Conservation (phyloP, 495 filamentous ascomycete genomes). For the Trichoderma asperelloides region DNA sequence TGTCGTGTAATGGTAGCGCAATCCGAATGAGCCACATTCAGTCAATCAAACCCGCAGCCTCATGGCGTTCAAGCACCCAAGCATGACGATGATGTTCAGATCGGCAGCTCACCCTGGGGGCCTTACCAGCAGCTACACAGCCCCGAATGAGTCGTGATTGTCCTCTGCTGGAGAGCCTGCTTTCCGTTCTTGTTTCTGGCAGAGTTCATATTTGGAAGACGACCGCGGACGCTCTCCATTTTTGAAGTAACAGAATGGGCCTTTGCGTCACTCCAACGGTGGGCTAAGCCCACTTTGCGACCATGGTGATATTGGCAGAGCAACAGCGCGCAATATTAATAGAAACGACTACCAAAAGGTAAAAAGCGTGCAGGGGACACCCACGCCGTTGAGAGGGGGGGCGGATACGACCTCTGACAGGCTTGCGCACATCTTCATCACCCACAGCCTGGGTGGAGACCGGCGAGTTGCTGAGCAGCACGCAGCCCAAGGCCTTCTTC, state of each 20-base stretch:
- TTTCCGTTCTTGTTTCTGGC: background rate
- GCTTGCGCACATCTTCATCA: background rate
- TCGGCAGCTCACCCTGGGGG: no score
- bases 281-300: background rate
- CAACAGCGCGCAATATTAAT: conserved; percentile 5
- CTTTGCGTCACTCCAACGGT: background rate
- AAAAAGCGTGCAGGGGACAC: background rate
- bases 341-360: background rate
- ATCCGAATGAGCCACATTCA: background rate
- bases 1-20: background rate
- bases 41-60: background rate
- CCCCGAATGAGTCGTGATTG: background rate
- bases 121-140: background rate
- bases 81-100: no score
- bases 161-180: background rate
- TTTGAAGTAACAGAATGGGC: background rate
- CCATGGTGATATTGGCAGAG: background rate
- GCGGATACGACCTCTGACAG: background rate
- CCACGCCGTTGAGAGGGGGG: background rate
- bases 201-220: background rate
- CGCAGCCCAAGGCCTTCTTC: background rate
- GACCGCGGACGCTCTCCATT: background rate
- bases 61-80: background rate
- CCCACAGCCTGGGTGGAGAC: background rate
- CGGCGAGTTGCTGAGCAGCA: background rate